Evolutionary conservation across 2,329 filamentous ascomycete genomes (phyloP).

Genomic region (Monosporascus cannonballus): DNA sequence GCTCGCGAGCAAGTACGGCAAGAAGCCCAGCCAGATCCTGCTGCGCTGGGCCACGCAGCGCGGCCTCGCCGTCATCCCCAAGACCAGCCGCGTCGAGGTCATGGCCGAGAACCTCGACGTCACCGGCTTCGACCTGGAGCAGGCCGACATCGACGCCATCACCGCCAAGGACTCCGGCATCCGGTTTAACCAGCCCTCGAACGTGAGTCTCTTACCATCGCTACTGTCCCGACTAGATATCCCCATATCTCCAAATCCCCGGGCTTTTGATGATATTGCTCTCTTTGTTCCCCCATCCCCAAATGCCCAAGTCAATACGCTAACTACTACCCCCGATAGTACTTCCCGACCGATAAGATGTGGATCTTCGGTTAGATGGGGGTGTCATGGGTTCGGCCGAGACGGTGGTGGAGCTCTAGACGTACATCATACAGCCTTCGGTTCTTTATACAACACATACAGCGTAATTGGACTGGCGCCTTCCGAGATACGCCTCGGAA

Average conservation of each 20-base stretch:
- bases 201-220: slow-evolving; percentile 44
- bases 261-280: neutral
- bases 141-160: slow-evolving; percentile 63
- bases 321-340: slow-evolving; percentile 28
- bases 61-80: slow-evolving; percentile 75
- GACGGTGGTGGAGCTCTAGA: too few relatives aligned
- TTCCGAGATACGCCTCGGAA: too few relatives aligned
- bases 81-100: slow-evolving; percentile 51
- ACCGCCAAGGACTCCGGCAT: slow-evolving; percentile 57
- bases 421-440: too few relatives aligned
- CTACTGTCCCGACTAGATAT: slow-evolving; percentile 7
- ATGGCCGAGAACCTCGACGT: slow-evolving; percentile 64
- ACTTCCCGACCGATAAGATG: slow-evolving; percentile 50
- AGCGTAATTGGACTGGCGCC: too few relatives aligned
- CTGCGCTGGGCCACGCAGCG: slow-evolving; percentile 85
- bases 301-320: neutral
- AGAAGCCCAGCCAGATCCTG: slow-evolving; percentile 73
- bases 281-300: neutral
- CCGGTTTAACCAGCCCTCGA: slow-evolving; percentile 72
- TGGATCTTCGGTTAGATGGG: slow-evolving; percentile 49
- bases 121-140: slow-evolving; percentile 57
- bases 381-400: neutral
- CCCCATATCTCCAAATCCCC: too few relatives aligned
- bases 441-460: too few relatives aligned
- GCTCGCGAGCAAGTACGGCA: slow-evolving; percentile 64